Base-by-base conservation (phyloP, 306 rosid genomes). In the Prunus fruticosa region DNA sequence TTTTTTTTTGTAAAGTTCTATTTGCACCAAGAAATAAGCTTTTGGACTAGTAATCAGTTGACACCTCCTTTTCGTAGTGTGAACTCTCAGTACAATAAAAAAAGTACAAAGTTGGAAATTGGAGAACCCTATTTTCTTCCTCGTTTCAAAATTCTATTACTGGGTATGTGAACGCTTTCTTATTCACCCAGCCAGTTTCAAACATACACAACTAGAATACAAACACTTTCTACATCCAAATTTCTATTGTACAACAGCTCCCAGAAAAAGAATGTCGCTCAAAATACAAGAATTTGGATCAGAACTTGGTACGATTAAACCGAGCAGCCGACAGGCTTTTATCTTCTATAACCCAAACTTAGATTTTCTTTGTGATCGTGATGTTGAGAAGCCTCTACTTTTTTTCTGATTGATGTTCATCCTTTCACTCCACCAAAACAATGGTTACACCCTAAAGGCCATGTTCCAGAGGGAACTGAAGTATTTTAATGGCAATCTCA, bases 241-340 rank as follows among this genome's bases (percentile, higher is more conserved):
- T 70, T 69, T 27, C 79, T 60, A 82, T 60, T 43, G 76, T 64
- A 74, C 84, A 63, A 78, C 70, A 71, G 70, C 81, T 81, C 60
- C 82, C 78, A 45, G 72, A 43, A 51, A 87, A 83, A 88, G 81
- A 85, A 88, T 83, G 75, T 67, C 73, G 41, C 75, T 76, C 85
- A 18, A 63, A 71, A 11, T 69, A 73, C 49, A 54, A 78, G 12
- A 30, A 15, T 18, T 38, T 25, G 3, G 22, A 67, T 15, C 9
- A 6, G 11, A 14, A 22, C n/a, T 18, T 2, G 1, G 71, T 32
- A n/a, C 53, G 72, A 73, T 19, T 53, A 25, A 52, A 47, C 77
- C 18, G 34, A 49, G 23, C 19, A 15, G 45, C 20, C 23, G 20
- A 19, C 15, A 0, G 72, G 20, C 11, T 68, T 43, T 18, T 53